These are phyloP conservation scores for Camellia sinensis DNA, from an alignment of 148 eudicot species.

Conservation along the genomic window DNA sequence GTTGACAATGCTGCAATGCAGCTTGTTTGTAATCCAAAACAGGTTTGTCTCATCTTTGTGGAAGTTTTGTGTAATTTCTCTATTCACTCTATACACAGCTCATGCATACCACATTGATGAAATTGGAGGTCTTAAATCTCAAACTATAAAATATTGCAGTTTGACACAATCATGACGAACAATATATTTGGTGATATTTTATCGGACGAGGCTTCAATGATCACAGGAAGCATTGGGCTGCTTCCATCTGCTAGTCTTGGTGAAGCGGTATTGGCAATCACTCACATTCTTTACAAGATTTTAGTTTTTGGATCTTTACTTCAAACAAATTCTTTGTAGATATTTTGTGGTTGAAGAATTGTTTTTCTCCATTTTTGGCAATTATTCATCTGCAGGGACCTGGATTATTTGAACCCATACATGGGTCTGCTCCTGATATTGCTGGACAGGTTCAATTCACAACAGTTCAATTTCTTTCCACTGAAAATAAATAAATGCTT, in stretches of 20 bases:
- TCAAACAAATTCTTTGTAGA: background rate
- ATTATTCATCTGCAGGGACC: slow-evolving; percentile 59
- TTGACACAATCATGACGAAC: slow-evolving; percentile 92
- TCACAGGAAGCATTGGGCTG: slow-evolving; percentile 97
- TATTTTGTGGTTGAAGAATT: background rate
- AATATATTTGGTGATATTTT: slow-evolving; percentile 93
- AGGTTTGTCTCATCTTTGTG: slow-evolving; percentile 35
- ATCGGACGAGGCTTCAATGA: slow-evolving; percentile 97
- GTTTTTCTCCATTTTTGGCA: slow-evolving; percentile 6
- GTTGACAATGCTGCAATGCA: slow-evolving; percentile 99
- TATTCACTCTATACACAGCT: background rate
- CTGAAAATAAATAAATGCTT: background rate
- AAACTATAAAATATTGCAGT: slow-evolving; percentile 45
- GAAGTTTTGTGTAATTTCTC: background rate
- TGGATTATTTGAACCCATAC: slow-evolving; percentile 94
- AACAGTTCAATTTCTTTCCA: background rate
- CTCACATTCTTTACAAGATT: background rate
- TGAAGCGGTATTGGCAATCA: slow-evolving; percentile 46
- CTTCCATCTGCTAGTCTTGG: slow-evolving; percentile 95
- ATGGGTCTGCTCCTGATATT: slow-evolving; percentile 98
- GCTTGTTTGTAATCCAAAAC: slow-evolving; percentile 92
- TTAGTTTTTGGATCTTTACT: background rate
- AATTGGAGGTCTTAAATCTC: background rate
- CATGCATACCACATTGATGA: background rate
- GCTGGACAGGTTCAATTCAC: slow-evolving; percentile 74